Base-by-base conservation (phyloP, 345 rosid genomes). In the Salix dunnii region DNA sequence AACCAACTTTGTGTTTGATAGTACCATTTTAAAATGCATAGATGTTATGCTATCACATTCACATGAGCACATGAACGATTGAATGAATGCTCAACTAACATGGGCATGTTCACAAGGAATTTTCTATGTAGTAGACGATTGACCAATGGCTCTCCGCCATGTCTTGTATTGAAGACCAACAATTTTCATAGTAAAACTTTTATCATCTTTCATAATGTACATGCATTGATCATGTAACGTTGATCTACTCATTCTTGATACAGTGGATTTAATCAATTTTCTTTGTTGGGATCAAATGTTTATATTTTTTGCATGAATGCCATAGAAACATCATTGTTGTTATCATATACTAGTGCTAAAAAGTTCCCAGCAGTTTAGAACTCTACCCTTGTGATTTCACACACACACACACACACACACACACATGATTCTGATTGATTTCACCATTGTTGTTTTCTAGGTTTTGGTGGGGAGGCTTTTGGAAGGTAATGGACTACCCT, bases 391-490 rank as follows among this genome's bases (percentile, higher is more conserved):
- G 3, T 33, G 35, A 21, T 51, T 16, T 17, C 21, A 74, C 21
- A 18, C 8, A 36, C 21, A 75, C 31, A 20, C 8, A 20, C 49
- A 27, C 8, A 36, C 6, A 36, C 1, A 35, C 12, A 74, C 30
- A 18, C 8, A 8, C 9, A 28, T 68, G 67, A 70, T 71, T 75
- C 79, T 82, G 16, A 85, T 62, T 74, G 25, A 71, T 78, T 75
- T 73, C 27, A 31, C 33, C 51, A 31, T 70, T 68, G 46, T 40
- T 69, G 16, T 79, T 84, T 78, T 86, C 73, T 84, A 96, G 99
- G 94, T 96, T 96, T 84, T 93, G 94, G 98, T 91, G 86, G 89
- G 99, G 98, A 84, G 99, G 99, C 81, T 91, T 93, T 69, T 96
- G 98, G 98, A 96, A 96, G 99, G 99, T 93, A 90, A 64, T 58